Conservation (phyloP, 2,329 filamentous ascomycete genomes). For the Ceratocystis huliohia region DNA sequence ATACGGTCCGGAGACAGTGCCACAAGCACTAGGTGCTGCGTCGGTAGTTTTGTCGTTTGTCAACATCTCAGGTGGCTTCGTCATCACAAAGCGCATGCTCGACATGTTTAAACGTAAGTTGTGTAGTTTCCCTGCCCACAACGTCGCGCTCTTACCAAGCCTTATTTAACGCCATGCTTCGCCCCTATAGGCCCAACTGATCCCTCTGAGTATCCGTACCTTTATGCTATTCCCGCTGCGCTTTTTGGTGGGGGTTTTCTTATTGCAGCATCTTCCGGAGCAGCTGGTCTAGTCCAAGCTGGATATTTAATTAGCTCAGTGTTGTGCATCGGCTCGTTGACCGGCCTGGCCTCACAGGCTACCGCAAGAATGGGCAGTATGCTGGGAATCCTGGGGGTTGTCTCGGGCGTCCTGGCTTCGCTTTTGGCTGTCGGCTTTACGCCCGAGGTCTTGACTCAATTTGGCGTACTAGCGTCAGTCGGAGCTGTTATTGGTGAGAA, state of each 20-base stretch:
- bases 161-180: not conserved
- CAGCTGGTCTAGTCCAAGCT: slow-evolving; percentile 72
- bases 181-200: slow-evolving; percentile 54
- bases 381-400: slow-evolving; percentile 74
- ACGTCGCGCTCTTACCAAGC: not conserved
- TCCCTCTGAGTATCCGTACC: slow-evolving; percentile 76
- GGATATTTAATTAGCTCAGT: slow-evolving; percentile 77
- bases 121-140: not conserved
- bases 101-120: slow-evolving; percentile 69
- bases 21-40: slow-evolving; percentile 62
- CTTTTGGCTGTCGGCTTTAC: slow-evolving; percentile 70
- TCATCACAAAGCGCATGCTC: slow-evolving; percentile 86
- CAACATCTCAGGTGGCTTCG: slow-evolving; percentile 78
- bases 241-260: slow-evolving; percentile 73
- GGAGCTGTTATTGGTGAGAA: slow-evolving; percentile 49
- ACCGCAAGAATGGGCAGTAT: slow-evolving; percentile 79
- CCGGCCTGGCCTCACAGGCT: slow-evolving; percentile 65
- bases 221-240: slow-evolving; percentile 65
- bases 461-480: slow-evolving; percentile 59
- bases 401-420: slow-evolving; percentile 70
- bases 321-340: slow-evolving; percentile 74
- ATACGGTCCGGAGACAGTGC: slow-evolving; percentile 62
- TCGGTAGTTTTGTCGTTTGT: slow-evolving; percentile 79
- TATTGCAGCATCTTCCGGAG: slow-evolving; percentile 66
- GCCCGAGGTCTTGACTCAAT: slow-evolving; percentile 65